Base-by-base conservation (phyloP, 2,329 filamentous ascomycete genomes). In the Phyllosticta citriasiana region DNA sequence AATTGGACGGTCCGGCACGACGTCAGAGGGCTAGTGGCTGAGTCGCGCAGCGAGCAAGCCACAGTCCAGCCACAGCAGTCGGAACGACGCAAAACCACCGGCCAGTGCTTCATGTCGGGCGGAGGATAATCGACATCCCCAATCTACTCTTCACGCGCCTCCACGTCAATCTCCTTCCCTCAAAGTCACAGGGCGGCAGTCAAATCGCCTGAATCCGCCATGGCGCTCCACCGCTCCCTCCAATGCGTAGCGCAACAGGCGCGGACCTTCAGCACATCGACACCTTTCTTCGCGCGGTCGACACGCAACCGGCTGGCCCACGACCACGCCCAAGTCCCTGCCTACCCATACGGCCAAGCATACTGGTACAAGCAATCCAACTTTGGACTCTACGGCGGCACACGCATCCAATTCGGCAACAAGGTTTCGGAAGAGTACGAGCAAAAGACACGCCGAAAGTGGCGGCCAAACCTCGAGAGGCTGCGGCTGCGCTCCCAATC, bases 301-400 rank as follows among this genome's bases (percentile, higher is more conserved):
- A 61, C 68, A 66, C 60, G 57, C 25, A 24, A 54, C 59, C 57
- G 57, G 30, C 55, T 57, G 8, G 51, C 51, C 55, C 51, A 62
- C 54, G 58, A 61, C 27, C 57, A 60, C 61, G 22, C 7, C 5
- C 33, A 52, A 35, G 25, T 76, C 9, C 79, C 79, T 24, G 67
- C 72, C 57, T 94, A 94, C 73, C 89, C 89, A 0, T 87, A 89
- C 75, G 88, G 88, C 56, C 81, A 83, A 59, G 83, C 86, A 61
- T 78, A 73, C 64, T 77, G 86, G 66, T 94, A 89, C 81, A 92
- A 93, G 77, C 89, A 94, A 75, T 86, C 87, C 67, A 89, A 91
- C 78, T 80, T 78, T 62, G 88, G 88, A 54, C 84, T 91, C 8
- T 91, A 89, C 77, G 89, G 87, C 67, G 76, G 76, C 51, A 79